Evolutionary conservation across 352 stramenopile species (phyloP), one percentile per base, ranked within the genome.

Genomic region (Phytophthora cactorum): DNA sequence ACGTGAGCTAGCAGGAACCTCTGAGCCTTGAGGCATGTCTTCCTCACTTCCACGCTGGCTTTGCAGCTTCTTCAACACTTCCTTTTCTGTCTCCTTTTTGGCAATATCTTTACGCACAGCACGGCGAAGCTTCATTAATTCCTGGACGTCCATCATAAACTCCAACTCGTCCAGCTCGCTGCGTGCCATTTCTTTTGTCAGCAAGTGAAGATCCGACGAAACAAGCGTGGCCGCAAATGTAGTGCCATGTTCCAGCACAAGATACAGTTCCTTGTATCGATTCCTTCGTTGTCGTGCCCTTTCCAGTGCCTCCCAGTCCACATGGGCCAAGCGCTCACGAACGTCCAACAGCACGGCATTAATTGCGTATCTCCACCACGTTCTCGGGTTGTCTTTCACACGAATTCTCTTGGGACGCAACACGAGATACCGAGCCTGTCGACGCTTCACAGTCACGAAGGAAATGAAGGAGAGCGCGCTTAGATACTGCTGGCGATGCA

Each of bases 311-410:
- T 88, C 80, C 76, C 81, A 88, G 70, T 96, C 83, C 3, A 95
- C 82, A 41, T 83, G 85, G 10, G 77, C 85, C 14, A 93, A 72
- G 6, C 85, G 76, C 60, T 92, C 84, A 25, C 85, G 75, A 36
- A 92, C 82, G 49, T 96, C 88, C 38, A 92, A 47, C 7, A 95
- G 52, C 27, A 93, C 82, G 1, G 88, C 78, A 34, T 77, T 75
- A 29, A 95, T 88, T n/a, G 84, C 86, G 65, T 91, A 96, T 28
- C 57, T 63, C 88, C 88, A 96, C 88, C 88, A 96, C 5, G 63
- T 66, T 28, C 67, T 72, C 4, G 86, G 78, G 38, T 91, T 72
- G 5, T 86, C 73, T 28, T 63, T 69, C 0, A 93, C 82, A 22
- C 59, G 62, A 32, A 78, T 51, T 22, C 66, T 59, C 17, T 74